Conservation (phyloP, 140 eudicot genomes). For the Bidens hawaiensis region DNA sequence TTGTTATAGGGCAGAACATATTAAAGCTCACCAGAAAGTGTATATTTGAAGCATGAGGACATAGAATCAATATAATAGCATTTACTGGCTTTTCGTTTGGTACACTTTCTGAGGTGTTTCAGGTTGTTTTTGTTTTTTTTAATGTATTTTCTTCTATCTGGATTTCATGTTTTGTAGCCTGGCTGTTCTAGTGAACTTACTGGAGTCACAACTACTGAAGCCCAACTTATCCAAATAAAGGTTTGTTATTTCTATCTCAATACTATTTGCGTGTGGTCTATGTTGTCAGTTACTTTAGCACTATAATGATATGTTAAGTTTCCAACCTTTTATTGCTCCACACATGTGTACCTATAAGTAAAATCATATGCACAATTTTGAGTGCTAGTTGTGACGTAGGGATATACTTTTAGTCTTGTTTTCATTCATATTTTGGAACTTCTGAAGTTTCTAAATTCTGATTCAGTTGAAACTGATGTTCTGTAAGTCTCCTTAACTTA, state of each 20-base stretch:
- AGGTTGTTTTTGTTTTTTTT: too few relatives aligned
- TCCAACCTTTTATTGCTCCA: too few relatives aligned
- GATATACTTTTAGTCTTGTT: too few relatives aligned
- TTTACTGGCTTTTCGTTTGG: conserved; percentile 3
- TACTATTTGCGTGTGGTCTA: not conserved
- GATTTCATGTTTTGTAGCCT: conserved; percentile 54
- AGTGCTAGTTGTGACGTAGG: too few relatives aligned
- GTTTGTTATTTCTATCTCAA: conserved; percentile 24
- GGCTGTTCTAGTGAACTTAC: conserved; percentile 93
- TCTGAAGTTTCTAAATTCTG: too few relatives aligned
- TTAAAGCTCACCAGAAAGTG: not conserved
- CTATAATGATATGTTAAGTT: not conserved
- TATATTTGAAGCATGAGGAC: conserved; percentile 4
- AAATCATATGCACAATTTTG: too few relatives aligned
- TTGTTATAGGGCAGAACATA: not conserved
- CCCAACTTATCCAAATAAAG: conserved; percentile 91
- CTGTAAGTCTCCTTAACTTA: too few relatives aligned
- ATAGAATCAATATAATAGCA: not conserved
- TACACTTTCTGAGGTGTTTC: not conserved
- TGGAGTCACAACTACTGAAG: conserved; percentile 55
- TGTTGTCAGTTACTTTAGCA: not conserved
- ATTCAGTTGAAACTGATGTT: too few relatives aligned
- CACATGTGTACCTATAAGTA: too few relatives aligned
- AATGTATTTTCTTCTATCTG: conserved; percentile 10
- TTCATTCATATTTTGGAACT: too few relatives aligned